phyloP scores from a whole-genome alignment of 495 filamentous ascomycete species.

The Trichoderma asperelloides region DNA sequence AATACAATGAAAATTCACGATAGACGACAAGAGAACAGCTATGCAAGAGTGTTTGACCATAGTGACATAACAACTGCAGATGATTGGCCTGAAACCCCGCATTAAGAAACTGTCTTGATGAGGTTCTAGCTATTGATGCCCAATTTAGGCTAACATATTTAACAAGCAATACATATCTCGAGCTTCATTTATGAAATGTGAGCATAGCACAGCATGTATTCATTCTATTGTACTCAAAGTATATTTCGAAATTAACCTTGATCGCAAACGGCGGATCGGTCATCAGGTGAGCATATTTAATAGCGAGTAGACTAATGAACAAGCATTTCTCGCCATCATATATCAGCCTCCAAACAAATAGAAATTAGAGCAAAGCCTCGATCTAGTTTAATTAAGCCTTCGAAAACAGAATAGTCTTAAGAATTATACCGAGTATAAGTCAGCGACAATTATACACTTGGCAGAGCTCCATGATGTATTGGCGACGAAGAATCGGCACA shows the following conservation, averaged over 20 bases:
- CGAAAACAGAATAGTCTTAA: background rate
- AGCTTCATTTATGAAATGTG: background rate
- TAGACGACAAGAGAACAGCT: background rate
- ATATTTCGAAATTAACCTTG: background rate
- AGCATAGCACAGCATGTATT: too few relatives aligned
- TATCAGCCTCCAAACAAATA: background rate
- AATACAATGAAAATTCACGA: background rate
- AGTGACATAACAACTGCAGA: background rate
- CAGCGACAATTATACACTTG: background rate
- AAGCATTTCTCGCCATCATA: background rate
- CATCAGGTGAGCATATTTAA: background rate
- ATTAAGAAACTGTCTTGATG: background rate
- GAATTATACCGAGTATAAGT: background rate
- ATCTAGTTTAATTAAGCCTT: background rate
- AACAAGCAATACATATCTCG: background rate
- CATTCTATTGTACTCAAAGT: too few relatives aligned
- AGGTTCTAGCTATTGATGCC: background rate
- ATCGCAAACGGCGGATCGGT: background rate
- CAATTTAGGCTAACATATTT: background rate
- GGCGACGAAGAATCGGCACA: slow-evolving; percentile 5
- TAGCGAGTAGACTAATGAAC: background rate
- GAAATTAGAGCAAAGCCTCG: background rate
- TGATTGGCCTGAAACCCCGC: background rate
- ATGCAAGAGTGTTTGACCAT: background rate
- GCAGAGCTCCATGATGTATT: background rate